Percentiles rank a stretch among this genome's conserved stretches.
Evolutionary conservation across 352 stramenopile genomes (phyloP).

Genomic region (Pythium vanterpoolii): DNA sequence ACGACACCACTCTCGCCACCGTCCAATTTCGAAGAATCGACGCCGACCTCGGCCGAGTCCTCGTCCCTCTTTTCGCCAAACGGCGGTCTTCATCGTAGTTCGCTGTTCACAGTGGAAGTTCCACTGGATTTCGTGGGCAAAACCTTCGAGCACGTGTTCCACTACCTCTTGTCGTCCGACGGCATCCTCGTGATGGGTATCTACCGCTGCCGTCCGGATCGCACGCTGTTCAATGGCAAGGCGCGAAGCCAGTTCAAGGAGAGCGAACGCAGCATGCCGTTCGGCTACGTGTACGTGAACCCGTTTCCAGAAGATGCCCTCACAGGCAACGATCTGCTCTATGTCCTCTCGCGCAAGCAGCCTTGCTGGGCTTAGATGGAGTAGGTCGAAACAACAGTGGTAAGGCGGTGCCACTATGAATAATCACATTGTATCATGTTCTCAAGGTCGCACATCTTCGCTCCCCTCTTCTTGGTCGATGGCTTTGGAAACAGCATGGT

Average conservation of each 20-base stretch:
- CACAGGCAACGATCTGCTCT: slow-evolving; percentile 78
- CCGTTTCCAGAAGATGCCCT: slow-evolving; percentile 71
- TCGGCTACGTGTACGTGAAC: slow-evolving; percentile 85
- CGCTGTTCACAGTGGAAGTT: slow-evolving; percentile 78
- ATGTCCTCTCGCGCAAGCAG: slow-evolving; percentile 81
- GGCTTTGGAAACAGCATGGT: not conserved
- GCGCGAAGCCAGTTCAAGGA: slow-evolving; percentile 58
- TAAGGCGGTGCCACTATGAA: not conserved
- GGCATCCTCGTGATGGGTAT: slow-evolving; percentile 74
- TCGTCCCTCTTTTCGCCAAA: slow-evolving; percentile 32
- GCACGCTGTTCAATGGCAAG: slow-evolving; percentile 24
- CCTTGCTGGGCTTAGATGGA: slow-evolving; percentile 48
- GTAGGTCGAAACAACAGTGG: not conserved
- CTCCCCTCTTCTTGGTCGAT: slow-evolving; percentile 1
- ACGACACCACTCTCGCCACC: slow-evolving; percentile 23
- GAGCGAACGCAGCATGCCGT: slow-evolving; percentile 65
- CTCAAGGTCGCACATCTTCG: not conserved
- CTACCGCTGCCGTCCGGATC: slow-evolving; percentile 70
- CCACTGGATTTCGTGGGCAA: slow-evolving; percentile 78
- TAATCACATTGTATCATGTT: not conserved
- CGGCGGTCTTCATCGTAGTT: slow-evolving; percentile 52
- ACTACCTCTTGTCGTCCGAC: slow-evolving; percentile 78
- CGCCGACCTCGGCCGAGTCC: slow-evolving; percentile 28
- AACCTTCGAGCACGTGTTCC: slow-evolving; percentile 80
- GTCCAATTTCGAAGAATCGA: slow-evolving; percentile 10